Conservation (phyloP, 2,329 filamentous ascomycete species). For the Thermoascus crustaceus region DNA sequence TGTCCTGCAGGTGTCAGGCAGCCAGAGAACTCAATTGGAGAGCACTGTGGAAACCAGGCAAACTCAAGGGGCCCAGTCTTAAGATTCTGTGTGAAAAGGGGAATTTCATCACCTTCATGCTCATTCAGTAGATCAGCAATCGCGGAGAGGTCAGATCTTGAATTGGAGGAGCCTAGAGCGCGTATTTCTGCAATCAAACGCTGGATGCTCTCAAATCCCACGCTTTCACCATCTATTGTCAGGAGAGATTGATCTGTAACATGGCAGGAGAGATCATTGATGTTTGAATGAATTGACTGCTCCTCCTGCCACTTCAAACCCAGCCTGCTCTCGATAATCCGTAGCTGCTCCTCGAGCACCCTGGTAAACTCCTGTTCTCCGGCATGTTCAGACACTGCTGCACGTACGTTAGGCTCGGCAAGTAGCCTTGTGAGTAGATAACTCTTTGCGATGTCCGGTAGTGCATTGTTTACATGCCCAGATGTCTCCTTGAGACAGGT, state of each 20-base stretch:
- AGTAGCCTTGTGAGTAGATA: constrained; percentile 14
- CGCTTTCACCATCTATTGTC: constrained; percentile 17
- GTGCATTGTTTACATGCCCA: constrained; percentile 9
- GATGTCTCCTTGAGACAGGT: constrained; percentile 19
- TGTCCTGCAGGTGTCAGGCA: constrained; percentile 7
- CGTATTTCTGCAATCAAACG: constrained; percentile 21
- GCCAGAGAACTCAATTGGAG: constrained; percentile 23
- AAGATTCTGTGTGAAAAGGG: constrained; percentile 9
- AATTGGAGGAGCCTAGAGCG: constrained; percentile 24
- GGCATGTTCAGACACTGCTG: constrained; percentile 16
- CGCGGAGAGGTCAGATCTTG: constrained; percentile 15
- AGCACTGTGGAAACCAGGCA: constrained; percentile 26
- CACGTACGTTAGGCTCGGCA: constrained; percentile 12
- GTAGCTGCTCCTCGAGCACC: constrained; percentile 19
- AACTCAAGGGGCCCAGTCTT: constrained; percentile 13
- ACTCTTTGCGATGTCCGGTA: constrained; percentile 20
- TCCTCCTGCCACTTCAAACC: constrained; percentile 22
- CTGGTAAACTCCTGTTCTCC: constrained; percentile 13
- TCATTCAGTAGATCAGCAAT: constrained; percentile 28
- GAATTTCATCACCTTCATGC: constrained; percentile 22
- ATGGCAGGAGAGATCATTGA: constrained; percentile 11
- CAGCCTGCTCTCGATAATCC: constrained; percentile 23
- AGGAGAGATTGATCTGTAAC: constrained; percentile 15
- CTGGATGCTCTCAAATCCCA: constrained; percentile 15
- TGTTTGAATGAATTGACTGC: constrained; percentile 11